Evolutionary conservation across 1,284 basidiomycete genomes (phyloP).

Genomic region (Serendipita sp.): DNA sequence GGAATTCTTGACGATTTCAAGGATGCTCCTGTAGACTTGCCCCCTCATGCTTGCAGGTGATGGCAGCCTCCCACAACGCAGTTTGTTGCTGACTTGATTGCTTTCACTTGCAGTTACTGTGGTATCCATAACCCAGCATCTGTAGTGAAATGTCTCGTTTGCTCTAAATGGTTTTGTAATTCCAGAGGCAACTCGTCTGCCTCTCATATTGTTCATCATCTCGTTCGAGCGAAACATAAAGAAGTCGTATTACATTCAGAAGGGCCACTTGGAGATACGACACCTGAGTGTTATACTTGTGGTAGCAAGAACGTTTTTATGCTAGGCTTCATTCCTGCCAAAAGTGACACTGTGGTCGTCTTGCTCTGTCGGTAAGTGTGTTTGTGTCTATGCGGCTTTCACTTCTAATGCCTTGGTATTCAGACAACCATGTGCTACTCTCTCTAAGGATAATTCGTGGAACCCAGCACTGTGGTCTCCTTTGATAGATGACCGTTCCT

Average conservation of each 20-base stretch:
- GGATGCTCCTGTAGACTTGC: slow-evolving; percentile 69
- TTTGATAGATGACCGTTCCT: slow-evolving; percentile 94
- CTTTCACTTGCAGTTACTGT: slow-evolving; percentile 59
- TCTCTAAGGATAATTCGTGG: slow-evolving; percentile 97
- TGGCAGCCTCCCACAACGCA: slow-evolving; percentile 13
- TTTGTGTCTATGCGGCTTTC: slow-evolving; percentile 1
- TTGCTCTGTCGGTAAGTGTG: slow-evolving; percentile 77
- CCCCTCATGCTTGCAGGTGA: slow-evolving; percentile 89
- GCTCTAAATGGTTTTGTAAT: slow-evolving; percentile 99
- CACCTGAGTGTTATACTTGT: slow-evolving; percentile 97
- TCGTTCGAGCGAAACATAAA: slow-evolving; percentile 98
- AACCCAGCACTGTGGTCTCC: slow-evolving; percentile 96
- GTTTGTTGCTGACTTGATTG: slow-evolving; percentile 5
- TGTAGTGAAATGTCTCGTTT: slow-evolving; percentile 92
- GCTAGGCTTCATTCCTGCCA: slow-evolving; percentile 97
- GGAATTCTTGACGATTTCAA: slow-evolving; percentile 76
- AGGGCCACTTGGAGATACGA: slow-evolving; percentile 89
- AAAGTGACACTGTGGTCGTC: slow-evolving; percentile 97
- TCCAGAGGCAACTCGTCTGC: slow-evolving; percentile 97
- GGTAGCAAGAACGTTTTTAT: slow-evolving; percentile 99
- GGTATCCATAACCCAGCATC: slow-evolving; percentile 97
- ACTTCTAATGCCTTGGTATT: slow-evolving; percentile 8
- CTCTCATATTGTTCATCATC: slow-evolving; percentile 97
- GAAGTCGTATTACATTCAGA: slow-evolving; percentile 95
- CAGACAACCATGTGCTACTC: slow-evolving; percentile 93